phyloP scores from a whole-genome alignment of 768 basidiomycete species.

The Cyathus striatus region DNA sequence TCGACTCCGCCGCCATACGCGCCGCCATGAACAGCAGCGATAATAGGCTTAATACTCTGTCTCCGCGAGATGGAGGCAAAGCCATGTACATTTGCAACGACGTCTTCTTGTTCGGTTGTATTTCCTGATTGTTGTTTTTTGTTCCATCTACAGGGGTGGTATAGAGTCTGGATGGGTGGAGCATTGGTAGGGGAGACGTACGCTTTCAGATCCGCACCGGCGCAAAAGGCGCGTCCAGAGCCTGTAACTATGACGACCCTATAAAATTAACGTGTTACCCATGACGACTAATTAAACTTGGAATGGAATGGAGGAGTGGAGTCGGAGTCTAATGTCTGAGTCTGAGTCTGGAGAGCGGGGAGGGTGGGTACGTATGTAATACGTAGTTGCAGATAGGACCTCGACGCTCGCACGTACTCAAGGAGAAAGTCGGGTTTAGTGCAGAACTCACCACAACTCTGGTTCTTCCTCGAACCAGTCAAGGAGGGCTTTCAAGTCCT shows the following conservation, averaged over 20 bases:
- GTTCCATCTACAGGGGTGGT: slow-evolving; percentile 51
- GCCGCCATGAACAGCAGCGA: slow-evolving; percentile 78
- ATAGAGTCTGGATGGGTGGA: too few species aligned
- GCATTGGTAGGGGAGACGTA: slow-evolving; percentile 38
- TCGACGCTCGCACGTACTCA: too few species aligned
- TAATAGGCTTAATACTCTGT: slow-evolving; percentile 63
- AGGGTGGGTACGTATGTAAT: too few species aligned
- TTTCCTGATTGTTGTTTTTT: slow-evolving; percentile 39
- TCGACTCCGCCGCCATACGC: slow-evolving; percentile 66
- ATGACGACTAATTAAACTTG: not conserved
- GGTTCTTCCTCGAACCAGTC: slow-evolving; percentile 76
- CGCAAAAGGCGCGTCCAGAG: slow-evolving; percentile 68
- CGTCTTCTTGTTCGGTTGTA: slow-evolving; percentile 36
- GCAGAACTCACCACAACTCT: slow-evolving; percentile 60
- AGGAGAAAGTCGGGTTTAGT: too few species aligned
- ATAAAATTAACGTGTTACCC: too few species aligned
- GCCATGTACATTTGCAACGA: slow-evolving; percentile 42
- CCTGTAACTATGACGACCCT: slow-evolving; percentile 79
- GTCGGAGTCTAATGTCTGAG: slow-evolving; percentile 1
- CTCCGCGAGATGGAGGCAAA: slow-evolving; percentile 75
- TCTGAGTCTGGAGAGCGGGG: too few species aligned
- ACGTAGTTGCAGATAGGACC: too few species aligned
- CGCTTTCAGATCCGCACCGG: slow-evolving; percentile 77
- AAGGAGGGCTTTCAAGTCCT: slow-evolving; percentile 46
- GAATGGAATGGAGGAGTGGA: not conserved